Conservation (phyloP, 2,329 filamentous ascomycete species). For the Fonsecaea pedrosoi region DNA sequence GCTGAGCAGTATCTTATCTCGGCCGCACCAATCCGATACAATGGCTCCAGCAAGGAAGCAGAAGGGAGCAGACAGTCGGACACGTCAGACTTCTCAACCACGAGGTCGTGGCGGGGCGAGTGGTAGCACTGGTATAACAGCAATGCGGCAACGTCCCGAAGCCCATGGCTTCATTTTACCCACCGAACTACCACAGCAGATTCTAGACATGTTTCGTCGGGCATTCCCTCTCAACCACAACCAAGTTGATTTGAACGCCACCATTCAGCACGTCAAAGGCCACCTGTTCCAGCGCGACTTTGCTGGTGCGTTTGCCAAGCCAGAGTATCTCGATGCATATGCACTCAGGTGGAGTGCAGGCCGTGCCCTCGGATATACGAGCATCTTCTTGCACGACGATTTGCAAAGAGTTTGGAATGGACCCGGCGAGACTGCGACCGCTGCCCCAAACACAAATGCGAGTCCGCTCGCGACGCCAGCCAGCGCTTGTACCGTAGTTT, state of each 20-base stretch:
- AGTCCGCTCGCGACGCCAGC: neutral
- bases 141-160: conserved; percentile 13
- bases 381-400: conserved; percentile 53
- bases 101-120: neutral
- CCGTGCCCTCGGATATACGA: conserved; percentile 80
- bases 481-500: conserved; percentile 54
- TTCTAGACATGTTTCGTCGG: conserved; percentile 75
- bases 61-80: conserved; percentile 17
- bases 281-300: conserved; percentile 90
- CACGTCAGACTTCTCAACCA: conserved; percentile 9
- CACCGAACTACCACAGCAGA: conserved; percentile 67
- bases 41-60: conserved; percentile 29
- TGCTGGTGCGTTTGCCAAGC: conserved; percentile 73
- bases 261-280: conserved; percentile 82
- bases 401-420: conserved; percentile 28
- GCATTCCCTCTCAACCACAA: conserved; percentile 61
- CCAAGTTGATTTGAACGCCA: conserved; percentile 55
- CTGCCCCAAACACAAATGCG: neutral
- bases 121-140: neutral
- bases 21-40: conserved; percentile 4
- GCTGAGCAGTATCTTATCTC: neutral
- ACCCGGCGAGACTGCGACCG: conserved; percentile 18
- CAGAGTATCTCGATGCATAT: conserved; percentile 79
- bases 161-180: conserved; percentile 46
- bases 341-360: conserved; percentile 90